Base-by-base conservation (phyloP, 805 yeast genomes). In the Metschnikowia shivogae region DNA sequence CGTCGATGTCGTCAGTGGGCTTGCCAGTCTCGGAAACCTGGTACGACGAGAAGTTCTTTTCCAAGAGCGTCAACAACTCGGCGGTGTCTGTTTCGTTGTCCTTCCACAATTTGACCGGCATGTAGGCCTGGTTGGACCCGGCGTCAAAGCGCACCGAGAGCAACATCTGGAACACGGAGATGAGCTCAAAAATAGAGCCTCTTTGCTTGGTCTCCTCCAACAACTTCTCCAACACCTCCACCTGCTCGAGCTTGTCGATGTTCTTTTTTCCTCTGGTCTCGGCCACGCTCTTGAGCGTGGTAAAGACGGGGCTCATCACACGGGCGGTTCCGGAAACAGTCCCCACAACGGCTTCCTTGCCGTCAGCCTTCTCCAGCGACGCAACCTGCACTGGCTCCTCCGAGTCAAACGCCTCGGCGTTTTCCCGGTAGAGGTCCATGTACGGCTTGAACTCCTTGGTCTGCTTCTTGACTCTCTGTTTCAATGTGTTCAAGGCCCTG, bases 191-290 rank as follows among this genome's bases (percentile, higher is more conserved):
- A 26, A 88, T 77, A 29, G 57, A 59, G 34, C 60, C 61, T 32
- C 55, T 55, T 10, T 54, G 40, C 39, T 47, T 43, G 45, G 58
- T 56, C 12, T 58, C 59, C 22, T 48, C 59, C 45, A 83, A 74
- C 50, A 87, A 72, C 38, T 72, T 74, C 68, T 86, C 96, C 60
- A 93, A 74, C 36, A 76, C 72, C 45, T 71, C 69, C 53, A 89
- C 80, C 67, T 92, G 96, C 65, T 87, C 95, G 51, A 63, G 65
- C 52, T 83, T 80, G 65, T 92, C 96, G 51, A 89, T 85, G 64
- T 88, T 89, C 75, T 88, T 92, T 76, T 90, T 90, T 74, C 99
- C 99, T 71, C 99, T 84, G 40, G 89, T 76, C 67, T 93, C 98
- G 48, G 86, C 72, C 46, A 93, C 82, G 44, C 80, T 67, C 63